Evolutionary conservation across 1,284 basidiomycete genomes (phyloP).

Genomic region (Microbotryum violaceum): DNA sequence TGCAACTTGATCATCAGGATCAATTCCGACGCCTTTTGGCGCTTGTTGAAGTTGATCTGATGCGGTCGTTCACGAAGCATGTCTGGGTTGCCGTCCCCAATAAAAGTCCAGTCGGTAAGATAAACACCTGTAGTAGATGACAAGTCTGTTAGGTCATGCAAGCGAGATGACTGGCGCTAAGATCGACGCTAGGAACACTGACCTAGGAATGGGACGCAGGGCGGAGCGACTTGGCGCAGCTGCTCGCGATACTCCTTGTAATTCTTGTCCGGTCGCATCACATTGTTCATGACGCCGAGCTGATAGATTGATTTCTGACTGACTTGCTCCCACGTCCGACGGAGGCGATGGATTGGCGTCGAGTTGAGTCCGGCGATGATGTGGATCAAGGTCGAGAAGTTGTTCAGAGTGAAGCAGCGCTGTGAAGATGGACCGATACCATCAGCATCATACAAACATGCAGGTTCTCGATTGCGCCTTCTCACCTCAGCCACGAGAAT

Average conservation of each 20-base stretch:
- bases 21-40: constrained; percentile 85
- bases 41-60: constrained; percentile 90
- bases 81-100: constrained; percentile 96
- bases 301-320: constrained; percentile 48
- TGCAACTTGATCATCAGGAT: constrained; percentile 94
- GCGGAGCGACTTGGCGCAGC: constrained; percentile 77
- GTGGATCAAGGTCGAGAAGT: constrained; percentile 93
- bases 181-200: constrained; percentile 33
- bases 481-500: constrained; percentile 87
- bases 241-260: constrained; percentile 84
- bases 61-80: constrained; percentile 55
- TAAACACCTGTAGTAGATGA: constrained; percentile 63
- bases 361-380: constrained; percentile 93
- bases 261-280: constrained; percentile 58
- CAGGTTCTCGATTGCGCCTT: constrained; percentile 15
- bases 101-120: constrained; percentile 89
- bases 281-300: constrained; percentile 34
- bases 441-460: constrained; percentile 16
- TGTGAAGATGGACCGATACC: constrained; percentile 39
- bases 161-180: not conserved
- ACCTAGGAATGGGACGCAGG: constrained; percentile 98
- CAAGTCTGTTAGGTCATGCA: not conserved
- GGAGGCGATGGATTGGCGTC: constrained; percentile 82
- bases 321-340: constrained; percentile 91
- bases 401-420: constrained; percentile 83